A percentile compares a stretch with the other conserved stretches of the same genome.
These are phyloP conservation scores for Colletotrichum lupini DNA, from an alignment of 2,329 filamentous ascomycete genomes.

Conservation along the genomic window DNA sequence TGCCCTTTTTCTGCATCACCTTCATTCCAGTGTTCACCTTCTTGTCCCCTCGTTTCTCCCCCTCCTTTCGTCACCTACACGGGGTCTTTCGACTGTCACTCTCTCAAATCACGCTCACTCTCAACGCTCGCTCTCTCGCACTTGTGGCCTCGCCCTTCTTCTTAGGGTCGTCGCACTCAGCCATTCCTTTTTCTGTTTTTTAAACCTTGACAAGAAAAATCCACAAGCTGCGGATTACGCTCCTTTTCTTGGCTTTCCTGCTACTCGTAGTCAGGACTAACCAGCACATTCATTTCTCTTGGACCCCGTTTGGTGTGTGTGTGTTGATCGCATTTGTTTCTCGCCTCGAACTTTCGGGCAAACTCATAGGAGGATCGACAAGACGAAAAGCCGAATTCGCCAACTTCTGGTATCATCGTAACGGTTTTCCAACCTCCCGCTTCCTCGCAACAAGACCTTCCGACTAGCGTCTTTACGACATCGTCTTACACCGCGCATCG, in stretches of 20 bases:
- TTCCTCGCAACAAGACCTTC: neutral
- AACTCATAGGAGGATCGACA: slow-evolving; percentile 13
- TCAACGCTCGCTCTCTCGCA: slow-evolving; percentile 9
- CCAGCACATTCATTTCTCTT: slow-evolving; percentile 30
- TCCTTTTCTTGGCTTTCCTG: slow-evolving; percentile 30
- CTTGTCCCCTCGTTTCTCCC: slow-evolving; percentile 31
- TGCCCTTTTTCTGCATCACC: slow-evolving; percentile 30
- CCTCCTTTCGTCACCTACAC: slow-evolving; percentile 34
- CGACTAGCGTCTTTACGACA: slow-evolving; percentile 11
- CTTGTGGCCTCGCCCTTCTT: slow-evolving; percentile 14
- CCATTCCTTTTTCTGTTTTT: slow-evolving; percentile 24
- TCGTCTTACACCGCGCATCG: slow-evolving; percentile 29
- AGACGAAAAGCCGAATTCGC: neutral
- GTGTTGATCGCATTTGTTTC: slow-evolving; percentile 38
- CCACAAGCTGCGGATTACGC: slow-evolving; percentile 18
- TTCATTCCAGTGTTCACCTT: slow-evolving; percentile 27
- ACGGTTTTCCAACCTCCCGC: slow-evolving; percentile 2
- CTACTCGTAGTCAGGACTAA: slow-evolving; percentile 1
- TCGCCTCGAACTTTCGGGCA: slow-evolving; percentile 8
- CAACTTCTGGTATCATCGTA: neutral
- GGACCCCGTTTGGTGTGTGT: slow-evolving; percentile 23
- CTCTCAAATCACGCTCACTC: slow-evolving; percentile 3
- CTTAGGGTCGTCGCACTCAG: slow-evolving; percentile 21
- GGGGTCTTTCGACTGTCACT: slow-evolving; percentile 30
- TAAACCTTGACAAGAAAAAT: neutral